Conservation (phyloP, 805 yeast genomes). For the Vanderwaltozyma verrucispora region DNA sequence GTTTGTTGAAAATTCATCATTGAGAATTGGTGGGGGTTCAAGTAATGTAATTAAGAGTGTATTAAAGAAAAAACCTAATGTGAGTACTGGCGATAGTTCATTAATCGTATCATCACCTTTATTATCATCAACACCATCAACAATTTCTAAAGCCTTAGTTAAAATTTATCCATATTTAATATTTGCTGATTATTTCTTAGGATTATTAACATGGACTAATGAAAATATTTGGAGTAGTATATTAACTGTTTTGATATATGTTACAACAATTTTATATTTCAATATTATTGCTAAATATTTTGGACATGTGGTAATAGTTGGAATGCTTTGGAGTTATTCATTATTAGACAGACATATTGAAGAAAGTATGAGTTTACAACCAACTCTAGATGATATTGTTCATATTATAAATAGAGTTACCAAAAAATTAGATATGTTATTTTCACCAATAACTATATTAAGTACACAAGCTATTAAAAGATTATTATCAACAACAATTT, state of each 20-base stretch:
- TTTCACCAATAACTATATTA: constrained; percentile 75
- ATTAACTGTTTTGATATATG: constrained; percentile 37
- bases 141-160: constrained; percentile 74
- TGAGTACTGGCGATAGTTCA: constrained; percentile 1
- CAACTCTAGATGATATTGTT: constrained; percentile 81
- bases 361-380: constrained; percentile 49
- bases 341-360: constrained; percentile 46
- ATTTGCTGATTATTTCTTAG: constrained; percentile 56
- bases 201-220: constrained; percentile 83
- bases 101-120: constrained; percentile 56
- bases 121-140: constrained; percentile 81
- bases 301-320: constrained; percentile 57
- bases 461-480: constrained; percentile 72
- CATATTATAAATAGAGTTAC: constrained; percentile 66
- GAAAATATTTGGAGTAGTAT: constrained; percentile 72
- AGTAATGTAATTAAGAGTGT: constrained; percentile 34
- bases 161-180: constrained; percentile 78
- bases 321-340: constrained; percentile 46
- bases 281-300: constrained; percentile 68
- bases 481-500: constrained; percentile 70
- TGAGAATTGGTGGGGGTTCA: constrained; percentile 24
- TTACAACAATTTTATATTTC: constrained; percentile 60
- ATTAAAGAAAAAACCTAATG: constrained; percentile 67
- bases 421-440: constrained; percentile 62
- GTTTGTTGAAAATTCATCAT: constrained; percentile 17